Evolutionary conservation across 2,329 filamentous ascomycete genomes (phyloP).

Genomic region (Cladosporium sp.): DNA sequence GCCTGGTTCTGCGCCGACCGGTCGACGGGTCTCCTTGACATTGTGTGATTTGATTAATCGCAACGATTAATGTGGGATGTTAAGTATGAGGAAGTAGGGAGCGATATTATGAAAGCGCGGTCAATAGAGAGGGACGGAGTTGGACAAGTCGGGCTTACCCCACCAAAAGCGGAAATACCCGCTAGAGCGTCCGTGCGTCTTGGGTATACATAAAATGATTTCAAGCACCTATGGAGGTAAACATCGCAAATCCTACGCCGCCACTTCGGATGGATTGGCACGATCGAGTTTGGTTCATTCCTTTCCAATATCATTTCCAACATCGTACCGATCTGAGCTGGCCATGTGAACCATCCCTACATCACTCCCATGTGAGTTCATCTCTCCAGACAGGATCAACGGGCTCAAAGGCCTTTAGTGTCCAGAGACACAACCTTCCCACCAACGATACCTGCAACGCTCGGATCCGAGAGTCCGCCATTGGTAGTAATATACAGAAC

Average conservation of each 20-base stretch:
- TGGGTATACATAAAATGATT: too few relatives aligned
- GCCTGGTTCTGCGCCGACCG: slow-evolving; percentile 88
- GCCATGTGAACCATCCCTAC: too few relatives aligned
- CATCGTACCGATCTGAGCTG: too few relatives aligned
- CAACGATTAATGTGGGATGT: background rate
- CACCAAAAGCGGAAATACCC: background rate
- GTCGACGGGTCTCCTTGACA: slow-evolving; percentile 80
- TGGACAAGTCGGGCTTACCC: background rate
- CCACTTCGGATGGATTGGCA: too few relatives aligned
- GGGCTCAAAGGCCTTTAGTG: background rate
- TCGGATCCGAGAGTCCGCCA: slow-evolving; percentile 15
- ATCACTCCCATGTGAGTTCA: too few relatives aligned
- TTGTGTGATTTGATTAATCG: slow-evolving; percentile 34
- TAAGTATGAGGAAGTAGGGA: background rate
- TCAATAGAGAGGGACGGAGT: slow-evolving; percentile 5
- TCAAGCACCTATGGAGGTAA: too few relatives aligned
- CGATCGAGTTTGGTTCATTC: too few relatives aligned
- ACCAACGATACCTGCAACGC: slow-evolving; percentile 1
- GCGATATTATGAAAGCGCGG: slow-evolving; percentile 6
- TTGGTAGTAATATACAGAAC: slow-evolving; percentile 17
- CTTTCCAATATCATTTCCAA: too few relatives aligned
- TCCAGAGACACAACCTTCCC: slow-evolving; percentile 8
- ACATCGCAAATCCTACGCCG: too few relatives aligned
- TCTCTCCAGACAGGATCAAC: too few relatives aligned
- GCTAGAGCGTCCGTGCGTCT: too few relatives aligned